Evolutionary conservation across 352 stramenopile species (phyloP).

Genomic region (Phytopythium vexans): DNA sequence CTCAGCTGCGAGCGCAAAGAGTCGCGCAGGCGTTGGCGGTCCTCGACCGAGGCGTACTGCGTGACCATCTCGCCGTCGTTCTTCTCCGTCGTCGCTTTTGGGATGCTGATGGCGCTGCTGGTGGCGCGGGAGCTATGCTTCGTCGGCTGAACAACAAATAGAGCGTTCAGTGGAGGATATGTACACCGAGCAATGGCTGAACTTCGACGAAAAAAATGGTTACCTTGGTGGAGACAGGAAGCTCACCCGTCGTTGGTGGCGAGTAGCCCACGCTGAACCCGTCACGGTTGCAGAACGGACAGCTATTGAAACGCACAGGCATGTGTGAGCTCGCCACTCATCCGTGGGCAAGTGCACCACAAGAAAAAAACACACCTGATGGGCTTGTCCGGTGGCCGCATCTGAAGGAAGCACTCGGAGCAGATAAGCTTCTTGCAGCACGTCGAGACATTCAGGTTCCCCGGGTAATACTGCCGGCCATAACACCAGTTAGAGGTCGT

Average conservation of each 20-base stretch:
- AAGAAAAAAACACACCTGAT: slow-evolving; percentile 27
- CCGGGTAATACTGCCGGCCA: slow-evolving; percentile 50
- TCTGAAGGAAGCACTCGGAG: slow-evolving; percentile 68
- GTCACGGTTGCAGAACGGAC: slow-evolving; percentile 79
- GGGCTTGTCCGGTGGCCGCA: slow-evolving; percentile 44
- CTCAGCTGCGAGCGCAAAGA: slow-evolving; percentile 69
- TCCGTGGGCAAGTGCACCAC: not conserved
- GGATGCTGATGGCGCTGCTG: slow-evolving; percentile 35
- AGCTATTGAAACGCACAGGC: slow-evolving; percentile 29
- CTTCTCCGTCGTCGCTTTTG: slow-evolving; percentile 11
- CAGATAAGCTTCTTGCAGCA: slow-evolving; percentile 77
- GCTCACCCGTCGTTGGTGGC: slow-evolving; percentile 35
- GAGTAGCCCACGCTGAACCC: slow-evolving; percentile 55
- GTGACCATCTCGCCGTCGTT: slow-evolving; percentile 11
- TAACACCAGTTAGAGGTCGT: slow-evolving; percentile 5
- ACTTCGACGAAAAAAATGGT: not conserved
- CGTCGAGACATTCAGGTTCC: slow-evolving; percentile 49
- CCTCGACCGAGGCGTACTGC: slow-evolving; percentile 71
- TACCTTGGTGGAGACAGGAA: slow-evolving; percentile 38
- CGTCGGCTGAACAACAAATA: slow-evolving; percentile 17
- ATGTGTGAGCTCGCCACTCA: not conserved
- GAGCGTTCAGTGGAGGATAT: not conserved
- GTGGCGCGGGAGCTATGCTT: slow-evolving; percentile 19
- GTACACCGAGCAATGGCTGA: not conserved
- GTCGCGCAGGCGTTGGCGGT: slow-evolving; percentile 69